These are phyloP conservation scores for Alternaria triticina DNA, from an alignment of 2,329 filamentous ascomycete species.

Conservation along the genomic window DNA sequence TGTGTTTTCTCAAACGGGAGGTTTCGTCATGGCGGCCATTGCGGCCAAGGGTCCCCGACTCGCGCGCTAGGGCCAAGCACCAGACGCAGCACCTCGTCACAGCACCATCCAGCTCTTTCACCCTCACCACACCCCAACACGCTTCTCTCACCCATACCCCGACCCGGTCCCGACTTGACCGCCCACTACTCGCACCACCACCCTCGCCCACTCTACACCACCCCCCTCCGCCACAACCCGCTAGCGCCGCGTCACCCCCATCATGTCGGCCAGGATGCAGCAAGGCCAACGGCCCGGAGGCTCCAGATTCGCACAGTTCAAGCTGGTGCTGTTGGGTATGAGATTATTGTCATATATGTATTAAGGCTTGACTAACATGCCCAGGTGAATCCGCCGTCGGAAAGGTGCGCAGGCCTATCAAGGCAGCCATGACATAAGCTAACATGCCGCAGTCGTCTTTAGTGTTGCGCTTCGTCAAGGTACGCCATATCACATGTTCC, in stretches of 20 bases:
- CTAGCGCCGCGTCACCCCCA: constrained; percentile 35
- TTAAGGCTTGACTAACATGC: constrained; percentile 23
- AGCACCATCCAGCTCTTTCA: constrained; percentile 16
- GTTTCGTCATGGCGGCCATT: constrained; percentile 27
- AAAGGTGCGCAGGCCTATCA: constrained; percentile 70
- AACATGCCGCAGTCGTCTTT: constrained; percentile 79
- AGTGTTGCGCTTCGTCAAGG: constrained; percentile 97
- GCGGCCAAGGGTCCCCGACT: constrained; percentile 15
- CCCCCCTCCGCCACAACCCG: constrained; percentile 12
- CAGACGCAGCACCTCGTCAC: constrained; percentile 22
- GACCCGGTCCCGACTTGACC: constrained; percentile 1
- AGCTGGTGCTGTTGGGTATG: constrained; percentile 94
- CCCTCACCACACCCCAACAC: constrained; percentile 10
- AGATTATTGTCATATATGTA: not conserved
- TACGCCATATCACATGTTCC: constrained; percentile 50
- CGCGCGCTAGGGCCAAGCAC: constrained; percentile 13
- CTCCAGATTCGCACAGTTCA: constrained; percentile 96
- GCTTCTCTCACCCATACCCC: not conserved
- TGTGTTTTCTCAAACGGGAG: constrained; percentile 2
- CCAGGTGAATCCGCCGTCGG: constrained; percentile 96
- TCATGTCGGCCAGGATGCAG: constrained; percentile 86
- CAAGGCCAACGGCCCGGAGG: constrained; percentile 69
- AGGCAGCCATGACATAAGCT: constrained; percentile 36
- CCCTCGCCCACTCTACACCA: not conserved
- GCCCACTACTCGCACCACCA: not conserved